phyloP scores from a whole-genome alignment of 345 rosid genomes.

The Hibiscus trionum region DNA sequence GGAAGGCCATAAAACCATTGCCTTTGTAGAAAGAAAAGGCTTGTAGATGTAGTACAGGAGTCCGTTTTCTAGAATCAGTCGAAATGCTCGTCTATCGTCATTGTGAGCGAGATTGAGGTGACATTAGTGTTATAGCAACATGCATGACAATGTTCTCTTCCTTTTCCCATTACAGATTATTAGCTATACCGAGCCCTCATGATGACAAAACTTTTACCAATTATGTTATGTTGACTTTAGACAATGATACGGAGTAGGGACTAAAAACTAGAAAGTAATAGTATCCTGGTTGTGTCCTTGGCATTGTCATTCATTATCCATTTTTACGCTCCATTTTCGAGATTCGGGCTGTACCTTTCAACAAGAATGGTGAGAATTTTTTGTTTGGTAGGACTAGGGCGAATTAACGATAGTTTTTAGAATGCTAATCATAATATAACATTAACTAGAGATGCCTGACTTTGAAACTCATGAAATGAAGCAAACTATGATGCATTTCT shows the following conservation, averaged over 20 bases:
- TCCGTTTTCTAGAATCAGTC: not conserved
- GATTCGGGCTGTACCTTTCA: not conserved
- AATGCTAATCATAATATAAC: too few relatives aligned
- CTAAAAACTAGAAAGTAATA: not conserved
- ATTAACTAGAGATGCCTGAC: too few relatives aligned
- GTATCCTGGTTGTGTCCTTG: not conserved
- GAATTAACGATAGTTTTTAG: too few relatives aligned
- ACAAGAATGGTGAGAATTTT: too few relatives aligned
- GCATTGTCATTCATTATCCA: not conserved
- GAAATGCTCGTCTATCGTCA: slow-evolving; percentile 3
- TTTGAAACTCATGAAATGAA: too few relatives aligned
- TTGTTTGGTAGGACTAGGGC: too few relatives aligned
- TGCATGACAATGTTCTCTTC: not conserved
- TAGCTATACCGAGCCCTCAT: not conserved
- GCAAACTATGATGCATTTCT: too few relatives aligned
- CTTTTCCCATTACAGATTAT: not conserved
- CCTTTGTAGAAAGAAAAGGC: slow-evolving; percentile 22
- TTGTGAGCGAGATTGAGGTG: not conserved
- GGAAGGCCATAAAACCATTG: slow-evolving; percentile 15
- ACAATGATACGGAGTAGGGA: not conserved
- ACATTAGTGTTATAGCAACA: not conserved
- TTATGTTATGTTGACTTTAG: not conserved
- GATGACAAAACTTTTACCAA: not conserved
- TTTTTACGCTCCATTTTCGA: not conserved
- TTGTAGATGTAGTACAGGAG: not conserved